Evolutionary conservation across 768 basidiomycete species (phyloP), one percentile per base, ranked within the genome.

Genomic region (Pulveroboletus ravenelii): DNA sequence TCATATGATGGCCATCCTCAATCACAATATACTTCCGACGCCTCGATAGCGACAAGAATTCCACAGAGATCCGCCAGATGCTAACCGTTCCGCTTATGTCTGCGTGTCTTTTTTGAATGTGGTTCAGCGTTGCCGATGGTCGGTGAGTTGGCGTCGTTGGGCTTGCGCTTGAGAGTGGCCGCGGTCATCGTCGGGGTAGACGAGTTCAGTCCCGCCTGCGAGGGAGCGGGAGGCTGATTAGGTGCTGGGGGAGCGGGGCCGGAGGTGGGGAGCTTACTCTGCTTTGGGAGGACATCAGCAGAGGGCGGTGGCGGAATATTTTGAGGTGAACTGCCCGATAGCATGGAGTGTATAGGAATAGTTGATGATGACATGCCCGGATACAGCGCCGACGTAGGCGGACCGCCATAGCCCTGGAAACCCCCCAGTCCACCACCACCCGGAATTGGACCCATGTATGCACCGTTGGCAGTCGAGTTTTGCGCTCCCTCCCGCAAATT

Each of bases 251-350:
- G 66, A 50, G 70, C 66, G 41, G 68, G 63, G 49, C 70, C 70
- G 45, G 71, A 64, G 38, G 75, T 77, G 53, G 79, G 76, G 43
- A 76, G 75, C 62, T 85, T 84, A 61, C 78, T 76, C 68, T 80
- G 80, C 68, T 87, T 87, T 66, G 75, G 76, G 12, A 79, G 80
- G 23, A 80, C 81, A 50, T 74, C 72, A 46, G 75, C 76, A 47
- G 81, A 78, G 35, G 73, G 64, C 3, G 71, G 67, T 1, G 71
- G 67, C 2, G 72, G 65, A 35, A 54, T 57, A 56, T 78, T 79
- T 73, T 80, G 77, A 17, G 78, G 79, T 25, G 79, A 81, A 55
- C 62, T 70, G 57, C 72, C 68, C 23, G 70, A 63, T 46, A 62
- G 59, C 39, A 60, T 51, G 39, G 77, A 72, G 48, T 81, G 78